These are phyloP conservation scores for Fusarium piperis DNA, from an alignment of 2,329 filamentous ascomycete genomes.

Conservation along the genomic window DNA sequence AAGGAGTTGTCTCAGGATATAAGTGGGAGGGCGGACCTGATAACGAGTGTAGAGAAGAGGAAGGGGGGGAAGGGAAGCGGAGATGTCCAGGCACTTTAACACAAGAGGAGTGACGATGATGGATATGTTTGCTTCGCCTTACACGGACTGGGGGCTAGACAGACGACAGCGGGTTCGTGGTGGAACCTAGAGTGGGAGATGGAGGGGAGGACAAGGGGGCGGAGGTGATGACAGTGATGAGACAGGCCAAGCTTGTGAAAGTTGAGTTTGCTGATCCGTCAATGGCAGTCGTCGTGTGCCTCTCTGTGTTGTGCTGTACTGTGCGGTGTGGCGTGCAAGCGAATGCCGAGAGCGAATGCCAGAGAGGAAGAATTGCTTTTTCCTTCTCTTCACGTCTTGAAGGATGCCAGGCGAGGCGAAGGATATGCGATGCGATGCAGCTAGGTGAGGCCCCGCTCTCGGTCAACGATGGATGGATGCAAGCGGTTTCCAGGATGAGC, in stretches of 20 bases:
- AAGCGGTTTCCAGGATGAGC: conserved; percentile 4
- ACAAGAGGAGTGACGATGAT: conserved; percentile 31
- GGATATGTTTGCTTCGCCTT: conserved; percentile 44
- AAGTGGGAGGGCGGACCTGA: conserved; percentile 1
- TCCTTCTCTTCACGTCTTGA: conserved; percentile 1
- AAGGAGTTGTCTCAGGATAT: conserved; percentile 16
- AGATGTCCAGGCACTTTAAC: conserved; percentile 16
- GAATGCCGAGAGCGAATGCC: neutral
- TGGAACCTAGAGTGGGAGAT: conserved; percentile 37
- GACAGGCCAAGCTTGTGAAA: conserved; percentile 31
- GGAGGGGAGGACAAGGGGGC: conserved; percentile 41
- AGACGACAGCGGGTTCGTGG: conserved; percentile 41
- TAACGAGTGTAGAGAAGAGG: conserved; percentile 1
- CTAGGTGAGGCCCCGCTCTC: conserved; percentile 18
- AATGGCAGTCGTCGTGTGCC: neutral
- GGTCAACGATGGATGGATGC: conserved; percentile 8
- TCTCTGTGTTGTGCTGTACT: neutral
- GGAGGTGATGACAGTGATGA: conserved; percentile 34
- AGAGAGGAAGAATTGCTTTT: conserved; percentile 25
- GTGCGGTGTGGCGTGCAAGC: conserved; percentile 1
- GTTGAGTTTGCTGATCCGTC: conserved; percentile 1
- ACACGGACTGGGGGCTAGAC: conserved; percentile 36
- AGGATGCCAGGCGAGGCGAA: conserved; percentile 6
- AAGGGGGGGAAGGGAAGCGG: conserved; percentile 17
- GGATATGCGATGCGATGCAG: conserved; percentile 24